Evolutionary conservation across 208 protist genomes (phyloP), one percentile per base, ranked within the genome.

Genomic region (Trypanosoma cruzi): DNA sequence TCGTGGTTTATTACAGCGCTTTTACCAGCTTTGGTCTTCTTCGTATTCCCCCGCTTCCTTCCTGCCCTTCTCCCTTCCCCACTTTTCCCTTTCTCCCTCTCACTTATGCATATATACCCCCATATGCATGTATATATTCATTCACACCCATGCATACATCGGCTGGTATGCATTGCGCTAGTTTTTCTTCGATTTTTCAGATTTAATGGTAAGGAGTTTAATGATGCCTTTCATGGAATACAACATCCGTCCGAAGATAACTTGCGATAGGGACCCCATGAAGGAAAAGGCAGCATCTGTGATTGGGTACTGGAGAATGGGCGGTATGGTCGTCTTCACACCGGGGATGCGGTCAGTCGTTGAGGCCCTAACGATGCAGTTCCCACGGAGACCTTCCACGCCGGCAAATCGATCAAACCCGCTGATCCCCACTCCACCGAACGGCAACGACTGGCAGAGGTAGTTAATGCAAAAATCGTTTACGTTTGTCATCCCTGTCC

Each of bases 401-500:
- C 97, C 97, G 50, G 90, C 92, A 73, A 99, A 98, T 59, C 95
- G 85, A 75, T 97, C 97, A 68, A 99, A 98, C 34, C 97, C 97
- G 75, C 95, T 98, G 61, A 97, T 88, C 75, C 98, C 98, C 18
- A 96, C 88, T 29, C 97, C 97, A 76, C 97, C 97, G 79, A 98
- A 98, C 28, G 97, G 97, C 32, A 99, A 75, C n/a, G 93, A 95
- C 77, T 99, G 96, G 71, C 94, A 97, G 31, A 99, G 82, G 76
- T 98, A 99, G 60, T 94, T 97, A 66, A 98, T 90, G 74, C 94
- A 96, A 86, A 97, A 98, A 73, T 98, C 96, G 77, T 98, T 98
- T 68, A 97, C 84, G 73, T 96, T 96, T 58, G 85, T 75, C 94
- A 98, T 98, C 22, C 94, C 94, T 42, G 89, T 90, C 55, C 78